phyloP scores from a whole-genome alignment of 2,329 filamentous ascomycete species.

The Colletotrichum godetiae region DNA sequence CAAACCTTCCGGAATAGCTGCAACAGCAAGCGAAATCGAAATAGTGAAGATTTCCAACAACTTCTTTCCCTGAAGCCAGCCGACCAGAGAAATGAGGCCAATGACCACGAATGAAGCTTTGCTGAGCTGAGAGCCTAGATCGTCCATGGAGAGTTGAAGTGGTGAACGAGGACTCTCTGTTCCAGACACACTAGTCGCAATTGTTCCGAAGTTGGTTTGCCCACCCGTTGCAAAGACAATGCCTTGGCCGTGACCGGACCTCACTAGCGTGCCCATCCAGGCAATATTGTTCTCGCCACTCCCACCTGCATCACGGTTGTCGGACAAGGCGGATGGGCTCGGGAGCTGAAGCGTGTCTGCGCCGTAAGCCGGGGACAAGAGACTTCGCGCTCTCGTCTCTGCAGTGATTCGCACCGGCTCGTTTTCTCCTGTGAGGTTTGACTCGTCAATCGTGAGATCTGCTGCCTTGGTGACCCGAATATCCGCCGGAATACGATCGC shows the following conservation, averaged over 20 bases:
- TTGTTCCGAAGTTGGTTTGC: slow-evolving; percentile 94
- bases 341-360: slow-evolving; percentile 44
- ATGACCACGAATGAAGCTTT: slow-evolving; percentile 98
- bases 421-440: slow-evolving; percentile 96
- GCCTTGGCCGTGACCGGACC: slow-evolving; percentile 93
- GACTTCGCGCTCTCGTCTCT: slow-evolving; percentile 60
- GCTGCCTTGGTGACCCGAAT: slow-evolving; percentile 91
- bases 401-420: slow-evolving; percentile 86
- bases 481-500: slow-evolving; percentile 95
- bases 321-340: slow-evolving; percentile 58
- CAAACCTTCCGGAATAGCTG: slow-evolving; percentile 93
- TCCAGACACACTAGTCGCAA: slow-evolving; percentile 91
- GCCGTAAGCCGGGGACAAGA: slow-evolving; percentile 45
- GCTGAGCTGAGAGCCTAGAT: slow-evolving; percentile 94
- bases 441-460: slow-evolving; percentile 94
- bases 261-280: slow-evolving; percentile 97
- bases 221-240: slow-evolving; percentile 97
- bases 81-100: slow-evolving; percentile 89
- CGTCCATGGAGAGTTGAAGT: slow-evolving; percentile 95
- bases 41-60: slow-evolving; percentile 97
- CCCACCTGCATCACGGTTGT: slow-evolving; percentile 73
- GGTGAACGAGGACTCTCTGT: slow-evolving; percentile 97
- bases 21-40: slow-evolving; percentile 94
- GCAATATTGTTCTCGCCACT: slow-evolving; percentile 90
- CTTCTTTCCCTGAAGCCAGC: slow-evolving; percentile 88